These are phyloP conservation scores for Sporothrix humicola DNA, from an alignment of 2,329 filamentous ascomycete species.

Conservation along the genomic window DNA sequence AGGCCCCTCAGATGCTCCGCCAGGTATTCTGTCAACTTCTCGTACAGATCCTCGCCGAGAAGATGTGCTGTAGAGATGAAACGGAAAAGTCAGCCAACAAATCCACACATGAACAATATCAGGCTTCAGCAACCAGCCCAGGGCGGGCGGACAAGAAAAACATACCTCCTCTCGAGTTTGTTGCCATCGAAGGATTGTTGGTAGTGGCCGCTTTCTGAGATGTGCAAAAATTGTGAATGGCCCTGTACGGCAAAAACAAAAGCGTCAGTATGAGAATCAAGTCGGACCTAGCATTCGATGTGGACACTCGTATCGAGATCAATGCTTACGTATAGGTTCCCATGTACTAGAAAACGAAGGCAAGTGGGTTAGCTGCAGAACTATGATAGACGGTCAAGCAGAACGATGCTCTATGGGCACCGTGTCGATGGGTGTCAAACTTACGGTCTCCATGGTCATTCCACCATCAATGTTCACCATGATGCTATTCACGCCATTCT, in stretches of 20 bases:
- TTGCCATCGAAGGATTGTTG: background rate
- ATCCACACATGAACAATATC: background rate
- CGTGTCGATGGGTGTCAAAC: conserved; percentile 40
- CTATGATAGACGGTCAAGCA: background rate
- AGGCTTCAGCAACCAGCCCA: background rate
- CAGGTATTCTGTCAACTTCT: conserved; percentile 86
- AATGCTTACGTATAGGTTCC: conserved; percentile 81
- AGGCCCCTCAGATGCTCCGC: conserved; percentile 75
- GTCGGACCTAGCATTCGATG: too few species aligned
- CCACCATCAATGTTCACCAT: conserved; percentile 92
- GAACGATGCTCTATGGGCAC: background rate
- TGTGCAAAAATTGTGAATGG: conserved; percentile 98
- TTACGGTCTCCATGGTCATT: conserved; percentile 87
- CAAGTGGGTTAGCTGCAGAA: conserved; percentile 31
- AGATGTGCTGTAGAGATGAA: conserved; percentile 72
- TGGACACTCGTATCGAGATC: background rate
- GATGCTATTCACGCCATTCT: conserved; percentile 86
- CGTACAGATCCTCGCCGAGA: conserved; percentile 93
- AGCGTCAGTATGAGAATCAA: conserved; percentile 46
- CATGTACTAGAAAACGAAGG: conserved; percentile 73
- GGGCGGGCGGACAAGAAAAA: background rate
- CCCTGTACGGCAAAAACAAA: conserved; percentile 53
- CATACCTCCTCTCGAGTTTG: conserved; percentile 27
- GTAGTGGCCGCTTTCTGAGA: conserved; percentile 72
- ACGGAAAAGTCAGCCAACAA: background rate